Evolutionary conservation across 768 basidiomycete species (phyloP).

Genomic region (Panaeolus papilionaceus): DNA sequence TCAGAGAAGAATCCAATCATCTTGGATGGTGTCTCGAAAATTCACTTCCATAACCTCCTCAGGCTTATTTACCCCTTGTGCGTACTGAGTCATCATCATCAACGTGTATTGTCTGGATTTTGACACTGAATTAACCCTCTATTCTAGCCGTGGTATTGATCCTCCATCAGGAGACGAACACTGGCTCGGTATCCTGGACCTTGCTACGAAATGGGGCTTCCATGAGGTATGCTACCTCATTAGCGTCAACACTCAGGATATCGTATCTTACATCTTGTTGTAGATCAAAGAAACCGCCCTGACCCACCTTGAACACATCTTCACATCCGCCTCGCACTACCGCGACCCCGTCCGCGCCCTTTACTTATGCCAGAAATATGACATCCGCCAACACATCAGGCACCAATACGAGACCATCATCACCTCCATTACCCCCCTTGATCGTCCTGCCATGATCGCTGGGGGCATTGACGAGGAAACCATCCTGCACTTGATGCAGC

Average conservation of each 20-base stretch:
- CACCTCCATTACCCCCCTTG: neutral
- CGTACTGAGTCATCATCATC: neutral
- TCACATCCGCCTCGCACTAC: neutral
- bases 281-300: neutral
- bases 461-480: neutral
- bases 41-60: neutral
- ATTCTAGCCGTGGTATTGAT: neutral
- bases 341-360: conserved; percentile 1
- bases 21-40: neutral
- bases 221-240: neutral
- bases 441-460: neutral
- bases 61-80: neutral
- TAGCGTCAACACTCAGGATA: too few species aligned
- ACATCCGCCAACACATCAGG: neutral
- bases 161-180: conserved; percentile 1
- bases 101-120: neutral
- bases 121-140: neutral
- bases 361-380: neutral
- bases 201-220: neutral
- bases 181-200: neutral
- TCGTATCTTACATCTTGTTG: too few species aligned
- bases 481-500: neutral
- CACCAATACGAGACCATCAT: neutral
- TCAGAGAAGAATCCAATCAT: neutral
- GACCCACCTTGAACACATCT: neutral